A percentile compares a stretch with the other conserved stretches of the same genome.
Evolutionary conservation across 2,329 filamentous ascomycete species (phyloP).

Genomic region (Fusarium redolens): DNA sequence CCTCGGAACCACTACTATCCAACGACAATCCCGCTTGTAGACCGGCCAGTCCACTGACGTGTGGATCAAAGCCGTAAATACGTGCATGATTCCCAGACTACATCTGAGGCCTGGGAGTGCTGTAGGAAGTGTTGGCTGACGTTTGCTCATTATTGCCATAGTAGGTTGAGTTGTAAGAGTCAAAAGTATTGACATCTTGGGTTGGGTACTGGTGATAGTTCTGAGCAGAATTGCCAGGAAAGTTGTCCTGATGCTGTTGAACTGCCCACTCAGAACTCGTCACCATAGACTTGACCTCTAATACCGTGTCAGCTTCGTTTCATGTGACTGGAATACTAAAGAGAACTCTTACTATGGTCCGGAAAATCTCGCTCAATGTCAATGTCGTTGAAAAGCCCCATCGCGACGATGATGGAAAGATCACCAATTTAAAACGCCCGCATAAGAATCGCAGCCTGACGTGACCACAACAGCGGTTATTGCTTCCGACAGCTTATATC

Average conservation of each 20-base stretch:
- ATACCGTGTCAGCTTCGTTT: not conserved
- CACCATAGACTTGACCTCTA: slow-evolving; percentile 3
- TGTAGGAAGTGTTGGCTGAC: not conserved
- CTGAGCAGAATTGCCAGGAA: not conserved
- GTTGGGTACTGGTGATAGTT: not conserved
- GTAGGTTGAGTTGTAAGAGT: not conserved
- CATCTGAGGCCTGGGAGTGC: slow-evolving; percentile 21
- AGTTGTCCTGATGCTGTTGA: not conserved
- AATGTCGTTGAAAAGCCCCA: slow-evolving; percentile 14
- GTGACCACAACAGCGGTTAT: not conserved
- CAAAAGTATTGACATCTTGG: not conserved
- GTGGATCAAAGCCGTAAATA: slow-evolving; percentile 14
- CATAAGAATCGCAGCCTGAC: not conserved
- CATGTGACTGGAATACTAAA: accelerated
- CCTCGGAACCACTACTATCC: not conserved
- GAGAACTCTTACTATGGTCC: not conserved
- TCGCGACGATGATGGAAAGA: not conserved
- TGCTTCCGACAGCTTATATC: not conserved
- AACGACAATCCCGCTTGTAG: slow-evolving; percentile 23
- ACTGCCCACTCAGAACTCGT: not conserved
- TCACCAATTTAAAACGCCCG: not conserved
- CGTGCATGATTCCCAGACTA: slow-evolving; percentile 28
- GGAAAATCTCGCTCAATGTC: slow-evolving; percentile 11
- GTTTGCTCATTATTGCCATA: not conserved
- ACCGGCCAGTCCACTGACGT: slow-evolving; percentile 9